Conservation (phyloP, 2,329 filamentous ascomycete genomes). For the Talaromyces sp. region DNA sequence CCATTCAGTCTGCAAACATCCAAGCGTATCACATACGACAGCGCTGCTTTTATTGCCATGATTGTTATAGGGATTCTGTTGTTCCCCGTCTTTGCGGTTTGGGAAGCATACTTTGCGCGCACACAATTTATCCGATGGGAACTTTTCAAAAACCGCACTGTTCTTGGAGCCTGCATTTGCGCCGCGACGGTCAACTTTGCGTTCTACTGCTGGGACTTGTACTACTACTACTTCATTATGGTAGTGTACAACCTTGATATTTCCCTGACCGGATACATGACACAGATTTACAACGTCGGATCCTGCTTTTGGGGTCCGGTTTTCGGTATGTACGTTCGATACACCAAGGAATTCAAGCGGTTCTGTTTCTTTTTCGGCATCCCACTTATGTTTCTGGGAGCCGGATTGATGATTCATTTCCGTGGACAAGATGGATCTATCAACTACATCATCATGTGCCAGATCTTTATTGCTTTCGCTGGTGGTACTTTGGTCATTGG, state of each 20-base stretch:
- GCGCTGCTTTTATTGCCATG: constrained; percentile 52
- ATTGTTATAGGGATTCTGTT: constrained; percentile 55
- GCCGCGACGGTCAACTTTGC: constrained; percentile 50
- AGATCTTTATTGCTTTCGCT: constrained; percentile 56
- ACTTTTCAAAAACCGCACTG: constrained; percentile 51
- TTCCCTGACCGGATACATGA: constrained; percentile 48
- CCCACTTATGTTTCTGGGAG: constrained; percentile 53
- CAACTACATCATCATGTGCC: constrained; percentile 55
- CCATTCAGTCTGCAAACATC: constrained; percentile 59
- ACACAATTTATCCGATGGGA: constrained; percentile 56
- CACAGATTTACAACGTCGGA: constrained; percentile 55
- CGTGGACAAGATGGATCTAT: constrained; percentile 50
- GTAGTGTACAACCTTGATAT: constrained; percentile 51
- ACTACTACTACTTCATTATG: constrained; percentile 55
- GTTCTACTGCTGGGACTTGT: constrained; percentile 56
- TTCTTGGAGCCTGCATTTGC: constrained; percentile 53
- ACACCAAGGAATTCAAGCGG: constrained; percentile 54
- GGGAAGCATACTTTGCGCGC: constrained; percentile 55
- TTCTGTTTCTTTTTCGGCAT: constrained; percentile 52
- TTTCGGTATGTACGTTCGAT: constrained; percentile 51
- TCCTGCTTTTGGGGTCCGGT: constrained; percentile 53
- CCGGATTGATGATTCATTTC: constrained; percentile 58
- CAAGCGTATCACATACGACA: constrained; percentile 43
- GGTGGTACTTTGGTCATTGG: constrained; percentile 56
- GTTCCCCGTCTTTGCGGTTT: constrained; percentile 55